Evolutionary conservation across 164 flowering plant genomes (phyloP), one percentile per base, ranked within the genome.

Genomic region (Vitis rotundifolia): DNA sequence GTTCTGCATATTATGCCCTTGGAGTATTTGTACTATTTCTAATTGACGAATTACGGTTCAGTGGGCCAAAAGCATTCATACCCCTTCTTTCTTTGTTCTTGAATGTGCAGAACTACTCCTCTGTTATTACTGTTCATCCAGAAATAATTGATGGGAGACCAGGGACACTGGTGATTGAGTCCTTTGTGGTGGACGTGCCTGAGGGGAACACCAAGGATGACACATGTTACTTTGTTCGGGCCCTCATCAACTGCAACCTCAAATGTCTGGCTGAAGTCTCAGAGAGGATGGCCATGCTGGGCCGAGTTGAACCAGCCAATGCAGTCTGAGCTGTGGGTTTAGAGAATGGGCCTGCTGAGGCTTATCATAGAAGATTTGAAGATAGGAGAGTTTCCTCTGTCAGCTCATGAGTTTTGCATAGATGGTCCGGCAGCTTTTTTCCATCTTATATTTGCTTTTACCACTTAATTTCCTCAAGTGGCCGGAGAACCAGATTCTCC

Each of bases 131-230:
- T 0, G 89, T 86, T 61, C 90, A 86, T 70, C 86, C 90, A 11
- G 86, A 88, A 72, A 73, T 75, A 9, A 77, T 83, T 37, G 86
- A 86, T 19, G 92, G 87, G 44, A 68, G 82, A 61, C 78, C 79
- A 0, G 89, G 87, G 65, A 88, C 90, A 1, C 58, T 87, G 61
- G 90, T 87, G 50, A 79, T 85, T 8, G 92, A 88, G 75, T 88
- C 92, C 55, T 88, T 87, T 67, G 84, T 84, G 18, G 89, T 88
- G 51, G 92, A 87, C 68, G 84, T 87, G 19, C 92, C 89, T 13
- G 84, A 85, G 1, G 90, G 90, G 4, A 88, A 85, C 82, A 88
- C 89, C 50, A 77, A 73, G 68, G 90, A 85, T 19, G 92, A 88
- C 51, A 87, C 92, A 16, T 77, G 84, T 68, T 85, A 75, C 82